These are phyloP conservation scores for Podila horticola DNA, from an alignment of 192 early-diverging fungal genomes.

Conservation along the genomic window DNA sequence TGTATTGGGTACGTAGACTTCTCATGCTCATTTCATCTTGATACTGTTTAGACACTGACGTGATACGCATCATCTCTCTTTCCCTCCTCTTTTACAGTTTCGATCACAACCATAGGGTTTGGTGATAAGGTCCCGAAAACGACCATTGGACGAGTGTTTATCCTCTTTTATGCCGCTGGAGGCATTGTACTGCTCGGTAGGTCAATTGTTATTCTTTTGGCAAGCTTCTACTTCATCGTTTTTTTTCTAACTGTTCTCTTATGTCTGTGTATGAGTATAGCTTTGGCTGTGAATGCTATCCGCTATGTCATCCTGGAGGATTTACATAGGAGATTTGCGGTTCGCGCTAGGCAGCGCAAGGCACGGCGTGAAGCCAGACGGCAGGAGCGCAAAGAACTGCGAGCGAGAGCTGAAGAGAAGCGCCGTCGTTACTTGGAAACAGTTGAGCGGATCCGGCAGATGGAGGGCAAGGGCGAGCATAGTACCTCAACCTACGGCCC, in stretches of 20 bases:
- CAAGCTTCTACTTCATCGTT: too few species aligned
- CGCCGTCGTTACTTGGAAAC: neutral
- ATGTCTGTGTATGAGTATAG: neutral
- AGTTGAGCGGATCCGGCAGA: constrained; percentile 4
- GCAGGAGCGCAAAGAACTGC: constrained; percentile 1
- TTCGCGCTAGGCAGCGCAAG: constrained; percentile 20
- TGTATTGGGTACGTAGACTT: constrained; percentile 12
- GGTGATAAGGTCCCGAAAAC: constrained; percentile 14
- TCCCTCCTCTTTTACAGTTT: constrained; percentile 1
- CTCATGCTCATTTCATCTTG: neutral
- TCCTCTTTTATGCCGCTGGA: constrained; percentile 29
- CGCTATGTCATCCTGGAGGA: constrained; percentile 49
- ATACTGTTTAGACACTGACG: neutral
- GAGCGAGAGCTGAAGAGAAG: constrained; percentile 5
- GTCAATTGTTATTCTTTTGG: neutral
- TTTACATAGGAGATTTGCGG: constrained; percentile 19
- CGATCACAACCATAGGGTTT: constrained; percentile 46
- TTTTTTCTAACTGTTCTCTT: too few species aligned
- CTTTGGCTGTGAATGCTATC: constrained; percentile 28
- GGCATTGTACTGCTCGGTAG: constrained; percentile 37
- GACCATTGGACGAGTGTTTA: constrained; percentile 24
- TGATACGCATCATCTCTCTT: neutral
- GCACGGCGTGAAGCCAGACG: constrained; percentile 21
- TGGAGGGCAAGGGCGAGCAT: neutral
- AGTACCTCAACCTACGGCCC: neutral